Conservation (phyloP, 2,329 filamentous ascomycete species). For the Stagonosporopsis chrysanthemi region DNA sequence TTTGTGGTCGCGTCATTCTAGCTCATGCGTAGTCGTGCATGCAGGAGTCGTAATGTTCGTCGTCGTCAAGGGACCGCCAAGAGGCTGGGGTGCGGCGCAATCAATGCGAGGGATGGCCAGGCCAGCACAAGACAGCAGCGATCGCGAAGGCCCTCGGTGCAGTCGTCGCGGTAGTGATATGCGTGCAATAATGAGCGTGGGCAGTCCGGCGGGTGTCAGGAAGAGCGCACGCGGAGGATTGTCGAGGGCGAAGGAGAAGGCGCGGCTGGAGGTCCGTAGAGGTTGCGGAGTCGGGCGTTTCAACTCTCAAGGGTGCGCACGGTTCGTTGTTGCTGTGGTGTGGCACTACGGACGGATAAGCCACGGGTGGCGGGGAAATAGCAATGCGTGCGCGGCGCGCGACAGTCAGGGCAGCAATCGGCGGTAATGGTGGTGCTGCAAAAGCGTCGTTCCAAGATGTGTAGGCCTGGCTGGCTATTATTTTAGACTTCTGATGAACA, state of each 20-base stretch:
- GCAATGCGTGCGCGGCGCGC: constrained; percentile 5
- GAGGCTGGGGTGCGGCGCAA: constrained; percentile 35
- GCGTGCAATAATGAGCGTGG: constrained; percentile 15
- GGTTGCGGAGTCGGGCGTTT: constrained; percentile 13
- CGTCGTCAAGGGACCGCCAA: constrained; percentile 31
- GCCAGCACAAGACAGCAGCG: constrained; percentile 23
- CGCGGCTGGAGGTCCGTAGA: constrained; percentile 11
- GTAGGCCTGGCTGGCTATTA: constrained; percentile 7
- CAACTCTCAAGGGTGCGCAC: constrained; percentile 18
- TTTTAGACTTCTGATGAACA: constrained; percentile 10
- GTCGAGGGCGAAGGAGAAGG: constrained; percentile 2
- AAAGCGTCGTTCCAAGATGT: constrained; percentile 11
- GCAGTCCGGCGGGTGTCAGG: constrained; percentile 3
- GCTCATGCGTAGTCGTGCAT: constrained; percentile 43
- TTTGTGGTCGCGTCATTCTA: constrained; percentile 63
- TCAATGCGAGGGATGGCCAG: constrained; percentile 34
- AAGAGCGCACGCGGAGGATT: constrained; percentile 14
- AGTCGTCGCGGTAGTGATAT: constrained; percentile 1
- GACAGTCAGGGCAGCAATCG: constrained; percentile 3
- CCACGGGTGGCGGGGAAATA: constrained; percentile 11
- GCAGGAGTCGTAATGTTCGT: constrained; percentile 12
- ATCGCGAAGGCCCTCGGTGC: not conserved
- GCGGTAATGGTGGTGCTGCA: constrained; percentile 5
- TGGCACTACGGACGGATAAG: constrained; percentile 7
- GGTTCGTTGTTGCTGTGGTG: constrained; percentile 10